These are phyloP conservation scores for Sclerotinia borealis DNA, from an alignment of 2,329 filamentous ascomycete species.

Conservation along the genomic window DNA sequence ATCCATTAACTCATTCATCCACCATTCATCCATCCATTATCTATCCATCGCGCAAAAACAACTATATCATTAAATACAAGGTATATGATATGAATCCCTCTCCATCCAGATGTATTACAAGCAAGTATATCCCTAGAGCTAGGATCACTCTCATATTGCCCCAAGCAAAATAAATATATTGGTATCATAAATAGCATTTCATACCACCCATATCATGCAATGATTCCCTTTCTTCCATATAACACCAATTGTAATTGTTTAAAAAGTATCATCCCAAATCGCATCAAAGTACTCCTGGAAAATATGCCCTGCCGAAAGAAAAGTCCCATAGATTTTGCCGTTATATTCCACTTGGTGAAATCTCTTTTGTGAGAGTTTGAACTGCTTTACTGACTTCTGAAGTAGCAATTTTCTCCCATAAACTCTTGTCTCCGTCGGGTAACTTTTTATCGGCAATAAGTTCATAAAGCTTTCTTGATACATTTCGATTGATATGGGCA, in stretches of 20 bases:
- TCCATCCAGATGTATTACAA: not conserved
- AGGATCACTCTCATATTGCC: not conserved
- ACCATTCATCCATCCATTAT: not conserved
- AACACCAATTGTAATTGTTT: not conserved
- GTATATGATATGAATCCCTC: too few species aligned
- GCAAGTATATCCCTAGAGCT: not conserved
- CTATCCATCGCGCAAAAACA: not conserved
- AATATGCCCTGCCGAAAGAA: not conserved
- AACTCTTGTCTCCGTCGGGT: constrained; percentile 59
- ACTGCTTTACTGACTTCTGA: constrained; percentile 76
- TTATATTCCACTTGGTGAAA: not conserved
- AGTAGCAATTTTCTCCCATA: constrained; percentile 70
- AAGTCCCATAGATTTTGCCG: not conserved
- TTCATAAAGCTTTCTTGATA: constrained; percentile 84
- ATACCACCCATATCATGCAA: constrained; percentile 6
- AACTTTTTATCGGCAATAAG: constrained; percentile 38
- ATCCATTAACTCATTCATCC: not conserved
- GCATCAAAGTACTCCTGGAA: not conserved
- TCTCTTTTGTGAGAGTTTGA: constrained; percentile 42
- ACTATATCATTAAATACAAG: not conserved
- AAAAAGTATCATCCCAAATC: not conserved
- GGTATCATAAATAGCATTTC: constrained; percentile 1
- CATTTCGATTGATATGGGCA: constrained; percentile 81
- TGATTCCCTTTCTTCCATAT: not conserved
- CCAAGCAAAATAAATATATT: not conserved